Conservation (phyloP, 2,329 filamentous ascomycete species). For the Talaromyces sp. region DNA sequence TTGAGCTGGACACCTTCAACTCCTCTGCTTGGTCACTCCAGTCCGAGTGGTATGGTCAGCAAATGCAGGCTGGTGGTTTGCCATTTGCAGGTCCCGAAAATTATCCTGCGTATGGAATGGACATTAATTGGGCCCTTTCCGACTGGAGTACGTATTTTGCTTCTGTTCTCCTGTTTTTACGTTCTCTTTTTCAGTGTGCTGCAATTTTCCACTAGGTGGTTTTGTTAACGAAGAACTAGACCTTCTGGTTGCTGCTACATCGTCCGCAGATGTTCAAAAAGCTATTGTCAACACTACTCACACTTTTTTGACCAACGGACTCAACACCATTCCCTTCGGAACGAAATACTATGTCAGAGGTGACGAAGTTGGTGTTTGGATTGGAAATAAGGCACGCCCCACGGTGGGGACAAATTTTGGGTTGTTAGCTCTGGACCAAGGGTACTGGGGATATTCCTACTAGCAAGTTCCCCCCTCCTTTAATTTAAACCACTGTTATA, state of each 20-base stretch:
- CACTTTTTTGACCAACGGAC: slow-evolving; percentile 37
- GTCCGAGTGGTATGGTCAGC: neutral
- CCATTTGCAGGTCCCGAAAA: neutral
- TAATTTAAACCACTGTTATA: neutral
- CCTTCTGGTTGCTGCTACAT: slow-evolving; percentile 38
- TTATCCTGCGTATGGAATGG: neutral
- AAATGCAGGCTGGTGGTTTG: neutral
- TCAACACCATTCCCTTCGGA: slow-evolving; percentile 41
- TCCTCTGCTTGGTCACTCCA: slow-evolving; percentile 18
- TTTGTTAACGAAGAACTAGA: slow-evolving; percentile 27
- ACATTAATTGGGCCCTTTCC: neutral
- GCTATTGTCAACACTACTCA: slow-evolving; percentile 38
- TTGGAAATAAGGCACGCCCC: slow-evolving; percentile 35
- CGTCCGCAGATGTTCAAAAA: slow-evolving; percentile 22
- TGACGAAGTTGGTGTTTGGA: slow-evolving; percentile 24
- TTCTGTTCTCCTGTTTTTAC: neutral
- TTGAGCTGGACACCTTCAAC: slow-evolving; percentile 39
- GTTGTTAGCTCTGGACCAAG: slow-evolving; percentile 27
- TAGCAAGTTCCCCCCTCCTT: neutral
- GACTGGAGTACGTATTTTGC: neutral
- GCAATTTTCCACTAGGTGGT: neutral
- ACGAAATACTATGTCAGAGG: slow-evolving; percentile 37
- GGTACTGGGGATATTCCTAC: slow-evolving; percentile 18
- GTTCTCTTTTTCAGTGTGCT: neutral
- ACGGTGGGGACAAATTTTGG: slow-evolving; percentile 42